phyloP scores from a whole-genome alignment of 345 rosid species.

The Ceriops tagal region DNA sequence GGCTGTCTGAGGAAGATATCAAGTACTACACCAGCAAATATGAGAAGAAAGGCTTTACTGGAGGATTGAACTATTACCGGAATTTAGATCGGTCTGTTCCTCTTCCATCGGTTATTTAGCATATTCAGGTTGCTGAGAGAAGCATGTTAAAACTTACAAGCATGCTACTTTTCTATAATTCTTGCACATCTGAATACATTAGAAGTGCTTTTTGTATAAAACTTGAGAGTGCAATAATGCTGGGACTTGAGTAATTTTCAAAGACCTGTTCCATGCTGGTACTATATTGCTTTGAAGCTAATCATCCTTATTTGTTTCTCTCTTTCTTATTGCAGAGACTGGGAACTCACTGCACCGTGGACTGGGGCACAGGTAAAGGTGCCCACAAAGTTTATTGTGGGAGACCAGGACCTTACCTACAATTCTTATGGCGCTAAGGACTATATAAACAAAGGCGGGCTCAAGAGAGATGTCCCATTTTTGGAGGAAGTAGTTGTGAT shows the following conservation, averaged over 20 bases:
- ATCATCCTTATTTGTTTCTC: neutral
- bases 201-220: too few species aligned
- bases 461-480: slow-evolving; percentile 23
- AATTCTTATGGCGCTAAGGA: slow-evolving; percentile 20
- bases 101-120: too few species aligned
- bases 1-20: slow-evolving; percentile 31
- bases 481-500: slow-evolving; percentile 32
- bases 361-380: slow-evolving; percentile 22
- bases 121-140: too few species aligned
- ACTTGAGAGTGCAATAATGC: too few species aligned
- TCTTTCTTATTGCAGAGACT: slow-evolving; percentile 18
- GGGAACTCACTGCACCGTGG: slow-evolving; percentile 31
- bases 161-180: too few species aligned
- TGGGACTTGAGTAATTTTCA: neutral
- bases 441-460: slow-evolving; percentile 26
- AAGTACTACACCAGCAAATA: slow-evolving; percentile 21
- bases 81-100: slow-evolving; percentile 14
- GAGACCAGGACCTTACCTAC: slow-evolving; percentile 34
- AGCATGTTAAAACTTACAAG: too few species aligned
- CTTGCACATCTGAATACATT: too few species aligned
- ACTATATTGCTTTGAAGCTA: neutral
- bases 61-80: slow-evolving; percentile 29
- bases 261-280: neutral
- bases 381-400: slow-evolving; percentile 17
- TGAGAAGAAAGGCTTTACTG: slow-evolving; percentile 27